These are phyloP conservation scores for Aspergillus flavus DNA, from an alignment of 2,329 filamentous ascomycete species.

Conservation along the genomic window DNA sequence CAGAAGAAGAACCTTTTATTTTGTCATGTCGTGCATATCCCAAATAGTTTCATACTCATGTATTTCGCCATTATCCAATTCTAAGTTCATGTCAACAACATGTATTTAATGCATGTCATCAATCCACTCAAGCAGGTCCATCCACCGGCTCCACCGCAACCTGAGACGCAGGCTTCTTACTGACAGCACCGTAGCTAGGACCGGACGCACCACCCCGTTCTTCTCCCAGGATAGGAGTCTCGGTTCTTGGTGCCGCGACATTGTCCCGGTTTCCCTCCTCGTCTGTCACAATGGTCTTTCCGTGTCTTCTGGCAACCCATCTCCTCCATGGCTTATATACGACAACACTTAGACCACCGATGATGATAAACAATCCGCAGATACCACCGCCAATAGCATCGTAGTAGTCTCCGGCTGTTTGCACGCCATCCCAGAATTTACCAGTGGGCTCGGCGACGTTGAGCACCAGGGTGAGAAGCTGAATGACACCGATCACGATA, in stretches of 20 bases:
- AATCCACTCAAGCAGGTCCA: not conserved
- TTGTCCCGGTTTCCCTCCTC: conserved; percentile 29
- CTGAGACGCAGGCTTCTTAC: conserved; percentile 10
- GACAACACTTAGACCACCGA: conserved; percentile 72
- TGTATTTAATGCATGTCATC: not conserved
- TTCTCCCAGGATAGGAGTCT: conserved; percentile 18
- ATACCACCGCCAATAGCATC: conserved; percentile 86
- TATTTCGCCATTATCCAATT: not conserved
- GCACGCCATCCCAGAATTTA: conserved; percentile 88
- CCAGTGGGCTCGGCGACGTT: conserved; percentile 75
- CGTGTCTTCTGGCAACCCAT: conserved; percentile 51
- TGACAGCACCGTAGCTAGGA: conserved; percentile 17
- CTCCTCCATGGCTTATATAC: conserved; percentile 79
- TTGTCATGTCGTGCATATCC: not conserved
- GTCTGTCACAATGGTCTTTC: conserved; percentile 19
- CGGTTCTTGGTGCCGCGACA: conserved; percentile 4
- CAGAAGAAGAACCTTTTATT: not conserved
- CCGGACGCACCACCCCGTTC: not conserved
- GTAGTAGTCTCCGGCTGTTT: conserved; percentile 74
- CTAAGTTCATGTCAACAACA: not conserved
- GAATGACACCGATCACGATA: conserved; percentile 81
- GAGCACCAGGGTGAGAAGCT: conserved; percentile 76
- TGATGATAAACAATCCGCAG: conserved; percentile 79
- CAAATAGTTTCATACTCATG: not conserved
- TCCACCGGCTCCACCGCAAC: conserved; percentile 4